Evolutionary conservation across 1,284 basidiomycete species (phyloP), one percentile per base, ranked within the genome.

Genomic region (Papiliotrema fonsecae): DNA sequence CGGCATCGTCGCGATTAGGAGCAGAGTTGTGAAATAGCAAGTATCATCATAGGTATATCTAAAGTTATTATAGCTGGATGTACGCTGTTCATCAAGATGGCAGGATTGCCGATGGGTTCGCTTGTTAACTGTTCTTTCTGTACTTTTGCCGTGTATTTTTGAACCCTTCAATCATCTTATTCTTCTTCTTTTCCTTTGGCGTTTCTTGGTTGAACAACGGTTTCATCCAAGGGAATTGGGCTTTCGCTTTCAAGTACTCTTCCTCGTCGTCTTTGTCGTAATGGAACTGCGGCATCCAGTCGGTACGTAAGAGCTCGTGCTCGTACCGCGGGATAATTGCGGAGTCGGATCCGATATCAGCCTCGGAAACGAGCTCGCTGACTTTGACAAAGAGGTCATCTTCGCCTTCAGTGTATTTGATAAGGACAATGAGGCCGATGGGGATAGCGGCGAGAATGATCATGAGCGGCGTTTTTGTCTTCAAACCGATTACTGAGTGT

Each of bases 201-300:
- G 30, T 42, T 4, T 31, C 16, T 35, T 41, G 34, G 6, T 43
- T 25, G 9, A 44, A 24, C n/a, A 42, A 40, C 28, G 28, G 27
- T 11, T 27, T 16, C 47, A 41, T 22, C 40, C 36, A 24, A 4
- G 4, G 13, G 21, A 46, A 27, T 25, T 26, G 32, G 13, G 39
- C 24, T n/a, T 40, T 25, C 34, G 28, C 50, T 16, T 25, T 10
- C 16, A 37, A 7, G 13, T 18, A 45, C 44, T 38, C 44, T 11
- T 36, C 40, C 16, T 19, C 9, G 24, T 53, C 51, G 2, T 42
- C 35, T 4, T 14, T 10, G 4, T n/a, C 38, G 18, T 26, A 41
- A 28, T 50, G 40, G 14, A 44, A 46, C 27, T 42, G 21, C 4
- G 52, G 52, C 45, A 45, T 42, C 52, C 52, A 54, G 27, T 47